These are phyloP conservation scores for Thielaviopsis euricoi DNA, from an alignment of 2,329 filamentous ascomycete species.

Conservation along the genomic window DNA sequence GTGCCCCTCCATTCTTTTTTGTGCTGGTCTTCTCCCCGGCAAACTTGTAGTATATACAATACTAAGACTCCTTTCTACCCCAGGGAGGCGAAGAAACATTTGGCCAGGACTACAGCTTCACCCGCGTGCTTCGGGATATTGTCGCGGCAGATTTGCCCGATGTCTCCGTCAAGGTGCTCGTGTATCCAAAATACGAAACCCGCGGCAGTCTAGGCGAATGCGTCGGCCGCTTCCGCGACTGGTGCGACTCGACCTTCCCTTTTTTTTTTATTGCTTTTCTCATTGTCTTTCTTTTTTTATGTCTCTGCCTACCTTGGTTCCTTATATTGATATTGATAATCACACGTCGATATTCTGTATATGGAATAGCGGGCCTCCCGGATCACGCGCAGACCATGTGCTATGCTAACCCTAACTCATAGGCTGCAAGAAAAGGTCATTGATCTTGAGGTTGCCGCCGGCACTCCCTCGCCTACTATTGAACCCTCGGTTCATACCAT, in stretches of 20 bases:
- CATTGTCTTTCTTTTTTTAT: neutral
- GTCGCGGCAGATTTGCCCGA: constrained; percentile 51
- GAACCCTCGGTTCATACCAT: constrained; percentile 72
- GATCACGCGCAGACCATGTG: neutral
- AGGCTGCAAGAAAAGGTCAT: constrained; percentile 87
- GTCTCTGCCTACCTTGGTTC: too few species aligned
- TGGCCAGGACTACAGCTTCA: constrained; percentile 46
- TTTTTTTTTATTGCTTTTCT: neutral
- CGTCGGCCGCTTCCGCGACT: constrained; percentile 59
- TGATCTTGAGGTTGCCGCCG: constrained; percentile 73
- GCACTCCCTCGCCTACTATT: constrained; percentile 66
- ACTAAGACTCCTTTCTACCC: constrained; percentile 4
- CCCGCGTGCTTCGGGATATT: constrained; percentile 50
- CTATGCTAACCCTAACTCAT: neutral
- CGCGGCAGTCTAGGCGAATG: constrained; percentile 56
- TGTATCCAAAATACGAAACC: constrained; percentile 77
- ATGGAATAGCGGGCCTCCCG: neutral
- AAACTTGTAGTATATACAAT: neutral
- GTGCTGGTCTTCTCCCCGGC: neutral
- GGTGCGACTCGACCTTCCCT: constrained; percentile 32
- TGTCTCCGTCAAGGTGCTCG: constrained; percentile 46
- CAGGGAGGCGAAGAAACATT: constrained; percentile 68
- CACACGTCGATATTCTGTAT: too few species aligned
- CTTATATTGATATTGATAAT: too few species aligned
- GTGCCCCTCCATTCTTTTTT: too few species aligned